phyloP scores from a whole-genome alignment of 1,139 yeast genomes.

The Yamadazyma dendronema region DNA sequence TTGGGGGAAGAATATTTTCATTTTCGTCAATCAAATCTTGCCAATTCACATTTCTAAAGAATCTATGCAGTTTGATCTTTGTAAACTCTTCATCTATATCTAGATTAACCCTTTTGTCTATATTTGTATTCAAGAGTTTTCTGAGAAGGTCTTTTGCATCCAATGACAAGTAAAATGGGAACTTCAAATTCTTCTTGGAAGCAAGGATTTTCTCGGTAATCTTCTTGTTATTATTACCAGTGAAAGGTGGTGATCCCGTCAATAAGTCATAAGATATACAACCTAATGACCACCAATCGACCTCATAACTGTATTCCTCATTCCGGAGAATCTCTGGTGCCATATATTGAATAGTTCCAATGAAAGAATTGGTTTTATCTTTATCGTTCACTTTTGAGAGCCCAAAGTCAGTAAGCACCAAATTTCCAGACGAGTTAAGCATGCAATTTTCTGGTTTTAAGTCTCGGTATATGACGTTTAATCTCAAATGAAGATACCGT shows the following conservation, averaged over 20 bases:
- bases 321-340: slow-evolving; percentile 93
- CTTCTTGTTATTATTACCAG: slow-evolving; percentile 81
- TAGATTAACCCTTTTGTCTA: slow-evolving; percentile 69
- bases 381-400: slow-evolving; percentile 70
- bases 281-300: slow-evolving; percentile 98
- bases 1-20: slow-evolving; percentile 62
- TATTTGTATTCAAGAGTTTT: slow-evolving; percentile 71
- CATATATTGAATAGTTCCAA: slow-evolving; percentile 95
- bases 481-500: slow-evolving; percentile 65
- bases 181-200: slow-evolving; percentile 62
- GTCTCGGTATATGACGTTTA: slow-evolving; percentile 89
- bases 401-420: slow-evolving; percentile 90
- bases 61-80: slow-evolving; percentile 64
- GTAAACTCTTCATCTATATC: slow-evolving; percentile 48
- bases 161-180: slow-evolving; percentile 77
- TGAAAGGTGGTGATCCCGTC: slow-evolving; percentile 92
- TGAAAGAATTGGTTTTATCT: slow-evolving; percentile 63
- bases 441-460: slow-evolving; percentile 92
- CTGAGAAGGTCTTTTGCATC: slow-evolving; percentile 85
- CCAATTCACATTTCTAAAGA: slow-evolving; percentile 84
- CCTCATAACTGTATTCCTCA: slow-evolving; percentile 78
- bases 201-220: slow-evolving; percentile 75
- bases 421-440: slow-evolving; percentile 73
- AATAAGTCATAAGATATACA: slow-evolving; percentile 84
- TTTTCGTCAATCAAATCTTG: slow-evolving; percentile 50